phyloP scores from a whole-genome alignment of 345 rosid species.

The Brassica nigra region DNA sequence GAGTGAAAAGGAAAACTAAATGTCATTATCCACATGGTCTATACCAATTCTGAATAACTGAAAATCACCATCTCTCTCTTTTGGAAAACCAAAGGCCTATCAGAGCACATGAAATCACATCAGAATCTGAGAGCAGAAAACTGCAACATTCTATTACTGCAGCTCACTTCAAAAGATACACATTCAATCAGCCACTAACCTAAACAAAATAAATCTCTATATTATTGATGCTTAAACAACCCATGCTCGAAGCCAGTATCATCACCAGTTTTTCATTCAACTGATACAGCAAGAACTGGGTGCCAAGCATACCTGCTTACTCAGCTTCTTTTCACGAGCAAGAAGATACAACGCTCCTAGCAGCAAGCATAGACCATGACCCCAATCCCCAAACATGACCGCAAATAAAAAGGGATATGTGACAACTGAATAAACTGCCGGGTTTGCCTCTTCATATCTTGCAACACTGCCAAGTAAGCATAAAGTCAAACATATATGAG shows the following conservation, averaged over 20 bases:
- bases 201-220: not conserved
- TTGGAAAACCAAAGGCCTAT: not conserved
- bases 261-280: not conserved
- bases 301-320: constrained; percentile 60
- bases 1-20: not conserved
- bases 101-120: not conserved
- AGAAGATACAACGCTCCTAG: constrained; percentile 87
- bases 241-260: constrained; percentile 15
- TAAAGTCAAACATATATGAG: not conserved
- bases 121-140: constrained; percentile 6
- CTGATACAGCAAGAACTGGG: constrained; percentile 8
- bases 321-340: constrained; percentile 77
- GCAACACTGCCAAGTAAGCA: constrained; percentile 76
- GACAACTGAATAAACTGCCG: constrained; percentile 81
- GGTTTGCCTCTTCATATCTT: constrained; percentile 96
- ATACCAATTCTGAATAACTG: not conserved
- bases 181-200: constrained; percentile 13
- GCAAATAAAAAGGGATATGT: constrained; percentile 99
- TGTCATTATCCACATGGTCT: not conserved
- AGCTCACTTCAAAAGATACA: constrained; percentile 14
- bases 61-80: constrained; percentile 4
- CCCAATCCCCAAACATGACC: constrained; percentile 99
- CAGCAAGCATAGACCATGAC: constrained; percentile 96
- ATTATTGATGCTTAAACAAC: not conserved
- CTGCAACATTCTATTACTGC: not conserved